Conservation (phyloP, 768 basidiomycete genomes). For the Panellus pusillus region DNA sequence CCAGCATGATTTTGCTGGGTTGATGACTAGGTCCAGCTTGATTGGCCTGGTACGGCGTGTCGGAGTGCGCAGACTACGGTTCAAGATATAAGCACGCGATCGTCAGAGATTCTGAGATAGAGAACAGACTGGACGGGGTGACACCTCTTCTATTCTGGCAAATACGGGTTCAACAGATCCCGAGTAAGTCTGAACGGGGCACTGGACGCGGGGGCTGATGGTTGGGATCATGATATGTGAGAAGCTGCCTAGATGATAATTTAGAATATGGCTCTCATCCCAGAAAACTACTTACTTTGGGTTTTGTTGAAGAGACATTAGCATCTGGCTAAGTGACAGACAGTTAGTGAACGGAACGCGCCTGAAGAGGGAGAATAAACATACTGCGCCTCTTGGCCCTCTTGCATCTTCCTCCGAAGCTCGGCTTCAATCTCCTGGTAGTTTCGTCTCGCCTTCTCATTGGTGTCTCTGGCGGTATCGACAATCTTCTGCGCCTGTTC, state of each 20-base stretch:
- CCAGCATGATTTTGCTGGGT: no score
- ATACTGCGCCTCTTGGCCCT: conserved; percentile 48
- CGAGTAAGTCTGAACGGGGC: background rate
- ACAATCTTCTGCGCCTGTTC: conserved; percentile 33
- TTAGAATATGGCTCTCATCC: background rate
- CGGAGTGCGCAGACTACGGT: no score
- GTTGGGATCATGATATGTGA: conserved; percentile 1
- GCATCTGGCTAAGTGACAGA: background rate
- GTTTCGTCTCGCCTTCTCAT: conserved; percentile 41
- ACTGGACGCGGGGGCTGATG: background rate
- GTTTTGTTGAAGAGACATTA: background rate
- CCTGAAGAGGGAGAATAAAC: background rate
- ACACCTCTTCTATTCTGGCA: conserved; percentile 16
- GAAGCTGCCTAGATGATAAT: conserved; percentile 2
- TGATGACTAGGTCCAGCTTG: no score
- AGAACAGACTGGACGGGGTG: conserved; percentile 1
- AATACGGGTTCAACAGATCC: background rate
- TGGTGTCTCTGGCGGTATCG: conserved; percentile 35
- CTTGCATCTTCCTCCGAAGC: conserved; percentile 35
- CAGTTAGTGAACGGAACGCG: background rate
- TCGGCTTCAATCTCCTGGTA: conserved; percentile 31
- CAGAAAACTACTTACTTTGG: background rate
- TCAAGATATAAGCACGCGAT: background rate
- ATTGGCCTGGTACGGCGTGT: no score
- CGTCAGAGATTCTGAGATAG: background rate